These are phyloP conservation scores for Astragalus membranaceus DNA, from an alignment of 306 rosid genomes.

Conservation along the genomic window DNA sequence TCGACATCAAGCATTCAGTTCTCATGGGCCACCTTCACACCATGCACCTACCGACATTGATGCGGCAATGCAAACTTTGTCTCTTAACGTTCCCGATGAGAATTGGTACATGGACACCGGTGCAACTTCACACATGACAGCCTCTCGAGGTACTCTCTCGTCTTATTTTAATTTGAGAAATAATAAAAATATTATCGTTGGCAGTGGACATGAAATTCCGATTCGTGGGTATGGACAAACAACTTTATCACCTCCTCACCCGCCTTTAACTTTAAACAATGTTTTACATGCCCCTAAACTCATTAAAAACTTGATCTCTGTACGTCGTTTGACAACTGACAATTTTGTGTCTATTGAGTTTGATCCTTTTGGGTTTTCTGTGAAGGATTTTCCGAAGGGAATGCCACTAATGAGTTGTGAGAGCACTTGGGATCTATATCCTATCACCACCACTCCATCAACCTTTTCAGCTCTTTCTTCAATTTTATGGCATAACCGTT, in stretches of 20 bases:
- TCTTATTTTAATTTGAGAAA: background rate
- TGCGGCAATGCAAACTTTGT: background rate
- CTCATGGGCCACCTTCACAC: background rate
- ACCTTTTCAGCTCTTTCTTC: background rate
- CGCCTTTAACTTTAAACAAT: background rate
- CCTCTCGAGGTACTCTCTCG: background rate
- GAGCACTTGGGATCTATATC: background rate
- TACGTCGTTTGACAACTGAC: background rate
- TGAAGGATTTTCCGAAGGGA: background rate
- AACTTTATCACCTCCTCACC: background rate
- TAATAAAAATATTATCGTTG: background rate
- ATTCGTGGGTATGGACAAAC: background rate
- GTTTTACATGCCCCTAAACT: background rate
- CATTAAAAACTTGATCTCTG: background rate
- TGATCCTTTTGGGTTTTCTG: too few relatives aligned
- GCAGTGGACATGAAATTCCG: background rate
- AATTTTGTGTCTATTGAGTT: background rate
- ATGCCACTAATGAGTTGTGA: background rate
- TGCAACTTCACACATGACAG: background rate
- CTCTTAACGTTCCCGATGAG: background rate
- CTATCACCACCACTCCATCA: background rate
- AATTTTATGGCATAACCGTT: background rate
- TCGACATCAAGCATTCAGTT: background rate
- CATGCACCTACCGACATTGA: background rate
- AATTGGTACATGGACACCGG: background rate